Conservation (phyloP, 805 yeast species). For the Wickerhamomyces queroliae region DNA sequence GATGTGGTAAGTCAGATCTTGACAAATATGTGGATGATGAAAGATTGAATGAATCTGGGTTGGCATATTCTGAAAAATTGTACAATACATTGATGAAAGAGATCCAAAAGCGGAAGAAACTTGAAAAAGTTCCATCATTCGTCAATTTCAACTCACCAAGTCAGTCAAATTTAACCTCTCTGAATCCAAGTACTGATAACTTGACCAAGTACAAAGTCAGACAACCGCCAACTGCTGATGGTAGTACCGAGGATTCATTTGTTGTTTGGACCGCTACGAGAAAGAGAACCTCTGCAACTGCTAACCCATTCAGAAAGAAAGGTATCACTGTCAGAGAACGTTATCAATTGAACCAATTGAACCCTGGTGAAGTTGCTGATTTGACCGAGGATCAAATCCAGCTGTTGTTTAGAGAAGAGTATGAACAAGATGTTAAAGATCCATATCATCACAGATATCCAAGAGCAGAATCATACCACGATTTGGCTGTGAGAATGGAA, state of each 20-base stretch:
- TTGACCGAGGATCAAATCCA: constrained; percentile 56
- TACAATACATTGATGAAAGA: constrained; percentile 44
- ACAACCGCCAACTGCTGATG: constrained; percentile 44
- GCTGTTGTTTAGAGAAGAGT: constrained; percentile 62
- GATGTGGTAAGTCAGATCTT: constrained; percentile 51
- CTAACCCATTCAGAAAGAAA: constrained; percentile 54
- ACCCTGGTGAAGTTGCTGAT: constrained; percentile 84
- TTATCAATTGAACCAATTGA: constrained; percentile 78
- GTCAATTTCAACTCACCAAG: neutral
- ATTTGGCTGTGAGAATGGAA: constrained; percentile 89
- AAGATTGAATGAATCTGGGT: constrained; percentile 70
- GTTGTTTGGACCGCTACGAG: constrained; percentile 96
- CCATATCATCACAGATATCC: constrained; percentile 93
- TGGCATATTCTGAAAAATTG: constrained; percentile 57
- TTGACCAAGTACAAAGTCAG: constrained; percentile 21
- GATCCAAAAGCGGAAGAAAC: constrained; percentile 26
- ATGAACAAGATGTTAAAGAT: constrained; percentile 56
- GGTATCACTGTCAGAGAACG: constrained; percentile 69
- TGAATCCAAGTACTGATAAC: constrained; percentile 11
- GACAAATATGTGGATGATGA: constrained; percentile 72
- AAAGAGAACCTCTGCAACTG: constrained; percentile 75
- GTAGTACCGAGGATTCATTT: constrained; percentile 53
- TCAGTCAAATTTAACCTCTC: constrained; percentile 3
- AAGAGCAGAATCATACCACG: constrained; percentile 93
- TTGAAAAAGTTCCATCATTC: neutral